Conservation (phyloP, 2,329 filamentous ascomycete genomes). For the Leptodontidium sp. region DNA sequence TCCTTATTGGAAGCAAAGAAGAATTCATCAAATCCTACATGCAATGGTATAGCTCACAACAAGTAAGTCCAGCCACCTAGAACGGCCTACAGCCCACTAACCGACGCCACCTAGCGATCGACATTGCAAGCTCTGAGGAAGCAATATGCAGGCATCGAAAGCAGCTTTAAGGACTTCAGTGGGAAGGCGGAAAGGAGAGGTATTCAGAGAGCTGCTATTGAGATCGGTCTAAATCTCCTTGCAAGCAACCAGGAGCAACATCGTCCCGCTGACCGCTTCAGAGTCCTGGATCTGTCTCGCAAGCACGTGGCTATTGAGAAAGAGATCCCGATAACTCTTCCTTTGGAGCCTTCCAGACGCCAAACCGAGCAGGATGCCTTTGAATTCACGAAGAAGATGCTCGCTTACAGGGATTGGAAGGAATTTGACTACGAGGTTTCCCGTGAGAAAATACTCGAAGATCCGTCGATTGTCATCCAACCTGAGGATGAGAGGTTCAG, state of each 20-base stretch:
- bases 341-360: conserved; percentile 39
- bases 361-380: conserved; percentile 41
- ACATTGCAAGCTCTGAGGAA: conserved; percentile 5
- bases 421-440: conserved; percentile 36
- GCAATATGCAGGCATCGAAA: neutral
- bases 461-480: conserved; percentile 13
- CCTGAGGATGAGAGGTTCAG: neutral
- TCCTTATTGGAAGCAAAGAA: conserved; percentile 19
- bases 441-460: conserved; percentile 9
- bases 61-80: conserved; percentile 9
- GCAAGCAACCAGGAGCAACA: conserved; percentile 44
- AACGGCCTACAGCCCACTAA: neutral
- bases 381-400: conserved; percentile 40
- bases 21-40: conserved; percentile 22
- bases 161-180: conserved; percentile 34
- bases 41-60: conserved; percentile 12
- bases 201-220: conserved; percentile 42
- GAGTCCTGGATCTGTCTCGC: conserved; percentile 33
- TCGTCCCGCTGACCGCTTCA: conserved; percentile 41
- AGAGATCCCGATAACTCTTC: conserved; percentile 39
- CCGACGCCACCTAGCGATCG: neutral
- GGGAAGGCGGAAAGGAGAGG: conserved; percentile 42
- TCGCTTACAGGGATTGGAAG: conserved; percentile 33
- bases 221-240: conserved; percentile 41
- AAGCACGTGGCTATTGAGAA: conserved; percentile 15